These are phyloP conservation scores for Cavenderia fasciculata DNA, from an alignment of 78 protist genomes.

Conservation along the genomic window DNA sequence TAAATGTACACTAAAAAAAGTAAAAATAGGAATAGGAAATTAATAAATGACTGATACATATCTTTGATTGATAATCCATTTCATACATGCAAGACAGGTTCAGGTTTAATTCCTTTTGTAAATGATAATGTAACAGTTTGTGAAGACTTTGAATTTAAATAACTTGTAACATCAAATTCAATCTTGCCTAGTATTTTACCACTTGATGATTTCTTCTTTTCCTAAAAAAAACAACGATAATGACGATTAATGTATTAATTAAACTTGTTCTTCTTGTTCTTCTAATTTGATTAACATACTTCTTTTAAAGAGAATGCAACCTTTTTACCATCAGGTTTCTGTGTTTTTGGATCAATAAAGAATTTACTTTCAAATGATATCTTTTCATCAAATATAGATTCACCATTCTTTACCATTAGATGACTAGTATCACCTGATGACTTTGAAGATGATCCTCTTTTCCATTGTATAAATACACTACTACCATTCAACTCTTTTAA, in stretches of 20 bases:
- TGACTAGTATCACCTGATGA: conserved; percentile 48
- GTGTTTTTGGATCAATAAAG: conserved; percentile 64
- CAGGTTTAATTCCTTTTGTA: conserved; percentile 68
- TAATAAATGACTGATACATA: not conserved
- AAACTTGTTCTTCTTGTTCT: not conserved
- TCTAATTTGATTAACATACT: not conserved
- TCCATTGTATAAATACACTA: conserved; percentile 42
- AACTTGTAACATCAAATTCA: conserved; percentile 46
- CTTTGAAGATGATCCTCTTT: conserved; percentile 29
- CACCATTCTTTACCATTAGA: conserved; percentile 43
- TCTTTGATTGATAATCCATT: not conserved
- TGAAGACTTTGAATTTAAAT: conserved; percentile 17
- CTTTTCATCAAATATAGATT: conserved; percentile 50
- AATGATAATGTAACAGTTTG: conserved; percentile 17
- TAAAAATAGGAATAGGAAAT: not conserved
- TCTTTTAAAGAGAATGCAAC: conserved; percentile 45
- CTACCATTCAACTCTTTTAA: conserved; percentile 60
- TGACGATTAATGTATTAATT: too few species aligned
- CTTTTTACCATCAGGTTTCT: conserved; percentile 67
- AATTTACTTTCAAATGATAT: conserved; percentile 51
- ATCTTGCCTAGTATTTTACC: conserved; percentile 45
- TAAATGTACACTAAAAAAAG: conserved; percentile 51
- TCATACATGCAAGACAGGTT: conserved; percentile 21
- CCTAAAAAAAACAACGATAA: not conserved
- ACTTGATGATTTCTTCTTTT: conserved; percentile 37